Evolutionary conservation across 139 green algal species (phyloP).

Genomic region (Edaphochlamys debaryana): DNA sequence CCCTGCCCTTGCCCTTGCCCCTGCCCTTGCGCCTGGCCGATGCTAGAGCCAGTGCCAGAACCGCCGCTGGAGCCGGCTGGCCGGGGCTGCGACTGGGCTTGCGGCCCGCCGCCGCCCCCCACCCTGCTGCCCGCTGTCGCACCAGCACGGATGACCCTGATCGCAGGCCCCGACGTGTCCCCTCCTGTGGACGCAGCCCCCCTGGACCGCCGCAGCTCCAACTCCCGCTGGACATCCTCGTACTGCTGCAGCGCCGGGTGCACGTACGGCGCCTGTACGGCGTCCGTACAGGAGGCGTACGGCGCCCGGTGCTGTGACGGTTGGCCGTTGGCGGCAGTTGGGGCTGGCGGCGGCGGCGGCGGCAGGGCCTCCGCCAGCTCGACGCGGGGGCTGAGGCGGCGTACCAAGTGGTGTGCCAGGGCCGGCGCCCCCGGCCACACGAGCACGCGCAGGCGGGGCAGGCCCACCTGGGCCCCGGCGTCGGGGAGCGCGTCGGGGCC

Average conservation of each 20-base stretch:
- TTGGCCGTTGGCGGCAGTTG: background rate
- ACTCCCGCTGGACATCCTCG: no score
- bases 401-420: background rate
- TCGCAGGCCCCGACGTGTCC: no score
- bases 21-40: background rate
- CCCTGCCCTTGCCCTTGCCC: background rate
- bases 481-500: background rate
- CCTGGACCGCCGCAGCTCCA: no score
- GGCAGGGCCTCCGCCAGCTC: background rate
- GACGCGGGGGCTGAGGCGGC: background rate
- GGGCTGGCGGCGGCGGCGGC: background rate
- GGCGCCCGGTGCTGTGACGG: background rate
- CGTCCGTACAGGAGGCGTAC: no score
- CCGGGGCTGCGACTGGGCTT: no score
- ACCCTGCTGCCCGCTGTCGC: background rate
- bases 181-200: no score
- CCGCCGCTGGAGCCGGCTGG: no score
- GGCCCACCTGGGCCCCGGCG: background rate
- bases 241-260: no score
- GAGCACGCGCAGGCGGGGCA: constrained; percentile 26
- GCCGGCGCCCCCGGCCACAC: constrained; percentile 25
- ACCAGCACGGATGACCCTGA: no score
- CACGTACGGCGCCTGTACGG: no score
- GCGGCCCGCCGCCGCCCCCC: no score
- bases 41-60: background rate